A percentile compares a stretch with the other conserved stretches of the same genome.
Conservation (phyloP, 2,329 filamentous ascomycete species). For the Penicillium decumbens region DNA sequence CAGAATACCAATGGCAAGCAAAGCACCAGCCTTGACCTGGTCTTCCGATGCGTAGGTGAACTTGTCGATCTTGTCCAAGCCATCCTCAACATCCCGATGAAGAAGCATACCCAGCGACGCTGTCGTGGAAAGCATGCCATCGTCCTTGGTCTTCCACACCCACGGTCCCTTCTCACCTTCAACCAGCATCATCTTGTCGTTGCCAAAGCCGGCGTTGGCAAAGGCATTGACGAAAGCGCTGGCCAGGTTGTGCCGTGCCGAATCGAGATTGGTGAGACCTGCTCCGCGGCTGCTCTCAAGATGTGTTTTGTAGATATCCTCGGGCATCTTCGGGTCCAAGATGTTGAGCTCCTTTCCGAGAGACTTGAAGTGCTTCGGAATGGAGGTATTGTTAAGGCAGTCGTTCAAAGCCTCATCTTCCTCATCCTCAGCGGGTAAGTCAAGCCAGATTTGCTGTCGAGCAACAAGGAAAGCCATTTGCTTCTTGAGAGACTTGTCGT, state of each 20-base stretch:
- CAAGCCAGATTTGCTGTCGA: slow-evolving; percentile 81
- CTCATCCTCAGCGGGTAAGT: slow-evolving; percentile 58
- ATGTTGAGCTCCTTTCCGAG: slow-evolving; percentile 96
- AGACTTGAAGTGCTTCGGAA: slow-evolving; percentile 89
- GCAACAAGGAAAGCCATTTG: slow-evolving; percentile 92
- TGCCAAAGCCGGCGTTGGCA: slow-evolving; percentile 89
- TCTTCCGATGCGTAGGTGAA: slow-evolving; percentile 82
- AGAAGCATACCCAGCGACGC: slow-evolving; percentile 88
- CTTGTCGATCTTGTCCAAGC: slow-evolving; percentile 88
- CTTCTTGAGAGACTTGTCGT: slow-evolving; percentile 78
- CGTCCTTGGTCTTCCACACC: slow-evolving; percentile 99
- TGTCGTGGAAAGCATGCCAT: slow-evolving; percentile 94
- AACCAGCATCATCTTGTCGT: slow-evolving; percentile 96
- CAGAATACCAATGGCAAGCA: slow-evolving; percentile 91
- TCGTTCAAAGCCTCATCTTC: slow-evolving; percentile 73
- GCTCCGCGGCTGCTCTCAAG: slow-evolving; percentile 91
- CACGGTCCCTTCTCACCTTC: slow-evolving; percentile 84
- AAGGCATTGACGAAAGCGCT: slow-evolving; percentile 96
- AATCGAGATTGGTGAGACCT: slow-evolving; percentile 90
- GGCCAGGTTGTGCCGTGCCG: slow-evolving; percentile 89
- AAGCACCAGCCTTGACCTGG: slow-evolving; percentile 83
- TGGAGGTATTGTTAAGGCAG: slow-evolving; percentile 78
- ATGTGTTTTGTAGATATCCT: slow-evolving; percentile 99
- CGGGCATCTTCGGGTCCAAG: slow-evolving; percentile 89
- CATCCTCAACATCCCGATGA: slow-evolving; percentile 89